Base-by-base conservation (phyloP, 805 yeast species). In the Saturnispora dispora region DNA sequence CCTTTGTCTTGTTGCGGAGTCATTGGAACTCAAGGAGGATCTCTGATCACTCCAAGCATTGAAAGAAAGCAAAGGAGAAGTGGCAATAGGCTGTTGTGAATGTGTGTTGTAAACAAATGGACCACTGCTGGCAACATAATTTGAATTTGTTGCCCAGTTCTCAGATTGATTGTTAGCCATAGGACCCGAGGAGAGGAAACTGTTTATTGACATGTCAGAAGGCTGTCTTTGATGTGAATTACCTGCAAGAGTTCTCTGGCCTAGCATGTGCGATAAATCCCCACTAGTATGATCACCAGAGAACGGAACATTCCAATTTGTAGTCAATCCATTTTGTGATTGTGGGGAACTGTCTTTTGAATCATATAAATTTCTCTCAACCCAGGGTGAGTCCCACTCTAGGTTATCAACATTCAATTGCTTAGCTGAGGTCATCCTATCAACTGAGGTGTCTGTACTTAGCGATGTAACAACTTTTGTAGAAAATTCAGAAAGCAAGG, bases 141-240 rank as follows among this genome's bases (percentile, higher is more conserved):
- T 37, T 37, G 41, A 2, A 37, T 37, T 37, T 40, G 40, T 18
- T n/a, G 33, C 42, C 48, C 48, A 46, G 5, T 13, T 17, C 4
- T 46, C 43, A 3, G 25, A 17, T 18, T 37, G 41, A 37, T 37
- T 20, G 28, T 42, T 46, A 20, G 32, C 25, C 10, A 13, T 28
- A 13, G 39, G 17, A 18, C 15, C 25, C 15, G 44, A 17, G 1
- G 48, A 46, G 10, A 46, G 43, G 20, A 46, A 17, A 17, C 36
- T 37, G n/a, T 46, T 46, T 15, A 39, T 27, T 13, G 48, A 46
- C 35, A 46, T 32, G 25, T 46, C 48, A 3, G 48, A 46, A 17
- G 43, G 48, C 11, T 46, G 32, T 37, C 48, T 46, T 27, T 39
- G 32, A 23, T 46, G 48, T 18, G 20, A 18, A 27, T 46, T 46